These are phyloP conservation scores for Yamadazyma triangularis DNA, from an alignment of 1,139 yeast genomes.

Conservation along the genomic window DNA sequence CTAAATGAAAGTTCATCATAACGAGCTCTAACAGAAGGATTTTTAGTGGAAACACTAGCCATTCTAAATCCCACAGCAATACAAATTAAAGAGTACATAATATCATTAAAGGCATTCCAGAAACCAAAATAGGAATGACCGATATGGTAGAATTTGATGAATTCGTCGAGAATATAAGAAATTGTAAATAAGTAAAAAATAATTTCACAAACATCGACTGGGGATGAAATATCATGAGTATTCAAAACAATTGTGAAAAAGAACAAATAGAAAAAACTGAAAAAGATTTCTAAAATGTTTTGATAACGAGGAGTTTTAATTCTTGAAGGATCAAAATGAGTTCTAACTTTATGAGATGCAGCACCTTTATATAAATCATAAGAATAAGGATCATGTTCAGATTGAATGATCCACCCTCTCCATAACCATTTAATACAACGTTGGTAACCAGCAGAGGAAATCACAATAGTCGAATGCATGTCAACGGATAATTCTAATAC, in stretches of 20 bases:
- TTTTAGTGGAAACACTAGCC: constrained; percentile 35
- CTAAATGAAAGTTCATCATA: constrained; percentile 69
- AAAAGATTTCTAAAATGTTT: constrained; percentile 62
- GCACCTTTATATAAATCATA: constrained; percentile 63
- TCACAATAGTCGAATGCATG: constrained; percentile 73
- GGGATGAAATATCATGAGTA: constrained; percentile 28
- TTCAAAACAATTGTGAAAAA: constrained; percentile 67
- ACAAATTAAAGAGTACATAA: constrained; percentile 54
- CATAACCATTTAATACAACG: constrained; percentile 86
- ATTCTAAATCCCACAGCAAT: constrained; percentile 55
- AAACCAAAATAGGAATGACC: constrained; percentile 71
- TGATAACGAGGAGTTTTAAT: constrained; percentile 83
- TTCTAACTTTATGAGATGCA: constrained; percentile 47
- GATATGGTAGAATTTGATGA: constrained; percentile 67
- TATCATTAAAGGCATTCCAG: constrained; percentile 76
- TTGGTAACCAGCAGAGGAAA: constrained; percentile 78
- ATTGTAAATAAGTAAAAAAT: constrained; percentile 62
- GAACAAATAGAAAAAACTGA: constrained; percentile 60
- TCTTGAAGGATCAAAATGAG: constrained; percentile 82
- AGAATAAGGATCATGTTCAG: constrained; percentile 62
- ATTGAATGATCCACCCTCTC: constrained; percentile 90
- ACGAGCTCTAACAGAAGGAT: constrained; percentile 25
- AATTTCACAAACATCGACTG: constrained; percentile 43
- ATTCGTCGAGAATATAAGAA: constrained; percentile 65
- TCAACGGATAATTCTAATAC: constrained; percentile 86